A percentile compares a stretch with the other conserved stretches of the same genome.
Conservation (phyloP, 2,329 filamentous ascomycete species). For the Hypoxylon sp. region DNA sequence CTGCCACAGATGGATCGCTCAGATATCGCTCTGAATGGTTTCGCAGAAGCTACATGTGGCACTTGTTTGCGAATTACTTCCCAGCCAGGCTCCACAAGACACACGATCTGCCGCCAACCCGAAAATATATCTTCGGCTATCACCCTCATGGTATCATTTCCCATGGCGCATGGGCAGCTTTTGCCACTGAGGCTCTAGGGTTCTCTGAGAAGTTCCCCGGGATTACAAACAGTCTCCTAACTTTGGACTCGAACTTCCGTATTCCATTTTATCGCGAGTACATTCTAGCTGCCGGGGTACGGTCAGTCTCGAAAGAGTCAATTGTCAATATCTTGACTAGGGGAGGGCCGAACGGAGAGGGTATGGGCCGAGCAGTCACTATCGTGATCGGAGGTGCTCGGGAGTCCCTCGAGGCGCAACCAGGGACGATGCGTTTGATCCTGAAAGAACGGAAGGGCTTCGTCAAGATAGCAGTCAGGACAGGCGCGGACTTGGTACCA, state of each 20-base stretch:
- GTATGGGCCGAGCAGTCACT: constrained; percentile 94
- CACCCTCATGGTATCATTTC: constrained; percentile 98
- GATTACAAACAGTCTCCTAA: constrained; percentile 93
- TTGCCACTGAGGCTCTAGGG: constrained; percentile 88
- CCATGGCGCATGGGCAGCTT: constrained; percentile 93
- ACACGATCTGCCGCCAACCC: constrained; percentile 78
- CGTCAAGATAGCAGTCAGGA: constrained; percentile 90
- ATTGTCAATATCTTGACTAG: constrained; percentile 89
- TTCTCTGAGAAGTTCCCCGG: constrained; percentile 91
- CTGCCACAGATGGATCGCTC: constrained; percentile 80
- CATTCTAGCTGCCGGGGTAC: constrained; percentile 87
- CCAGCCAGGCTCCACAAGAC: constrained; percentile 90
- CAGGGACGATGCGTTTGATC: constrained; percentile 80
- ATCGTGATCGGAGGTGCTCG: constrained; percentile 94
- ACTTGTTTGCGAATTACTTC: constrained; percentile 91
- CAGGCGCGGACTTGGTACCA: constrained; percentile 93
- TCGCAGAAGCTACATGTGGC: constrained; percentile 82
- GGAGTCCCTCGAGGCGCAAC: constrained; percentile 90
- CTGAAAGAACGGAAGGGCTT: constrained; percentile 90
- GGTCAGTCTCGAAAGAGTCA: constrained; percentile 89
- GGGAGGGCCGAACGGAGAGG: constrained; percentile 81
- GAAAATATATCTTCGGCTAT: constrained; percentile 97
- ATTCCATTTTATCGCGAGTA: constrained; percentile 96
- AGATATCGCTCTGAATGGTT: constrained; percentile 80
- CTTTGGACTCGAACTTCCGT: constrained; percentile 95